phyloP scores from a whole-genome alignment of 176 grass and related monocot species.

The Carex parvula region DNA sequence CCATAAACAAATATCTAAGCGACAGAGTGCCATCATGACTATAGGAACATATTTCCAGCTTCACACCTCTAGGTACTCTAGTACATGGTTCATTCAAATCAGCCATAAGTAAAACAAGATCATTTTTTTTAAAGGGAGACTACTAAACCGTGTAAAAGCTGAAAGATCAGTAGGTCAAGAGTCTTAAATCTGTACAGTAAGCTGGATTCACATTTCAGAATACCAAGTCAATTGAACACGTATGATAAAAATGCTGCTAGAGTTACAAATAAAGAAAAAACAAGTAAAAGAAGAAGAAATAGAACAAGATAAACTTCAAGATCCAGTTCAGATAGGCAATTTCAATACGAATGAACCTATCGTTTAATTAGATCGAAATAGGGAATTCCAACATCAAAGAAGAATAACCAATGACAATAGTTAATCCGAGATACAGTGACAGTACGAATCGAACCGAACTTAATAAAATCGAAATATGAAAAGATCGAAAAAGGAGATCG shows the following conservation, averaged over 20 bases:
- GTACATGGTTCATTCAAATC: not conserved
- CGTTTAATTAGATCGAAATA: not conserved
- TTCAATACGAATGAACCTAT: not conserved
- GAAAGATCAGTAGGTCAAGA: not conserved
- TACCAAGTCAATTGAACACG: not conserved
- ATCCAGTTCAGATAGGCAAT: not conserved
- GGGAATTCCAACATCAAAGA: not conserved
- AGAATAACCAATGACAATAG: not conserved
- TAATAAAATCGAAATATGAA: not conserved
- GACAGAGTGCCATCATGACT: not conserved
- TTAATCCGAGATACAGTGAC: not conserved
- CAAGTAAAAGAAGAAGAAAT: not conserved
- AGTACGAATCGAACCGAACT: not conserved
- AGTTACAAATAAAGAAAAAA: not conserved
- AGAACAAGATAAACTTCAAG: not conserved
- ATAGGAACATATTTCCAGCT: not conserved
- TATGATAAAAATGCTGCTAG: not conserved
- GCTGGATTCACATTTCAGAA: not conserved
- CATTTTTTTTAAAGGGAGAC: not conserved
- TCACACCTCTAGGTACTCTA: not conserved
- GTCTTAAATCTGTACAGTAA: not conserved
- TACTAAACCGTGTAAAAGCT: not conserved
- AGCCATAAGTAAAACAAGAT: not conserved
- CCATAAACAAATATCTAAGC: not conserved
- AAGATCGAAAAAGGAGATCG: conserved; percentile 20